Conservation (phyloP, 495 filamentous ascomycete genomes). For the Aspergillus diversus region DNA sequence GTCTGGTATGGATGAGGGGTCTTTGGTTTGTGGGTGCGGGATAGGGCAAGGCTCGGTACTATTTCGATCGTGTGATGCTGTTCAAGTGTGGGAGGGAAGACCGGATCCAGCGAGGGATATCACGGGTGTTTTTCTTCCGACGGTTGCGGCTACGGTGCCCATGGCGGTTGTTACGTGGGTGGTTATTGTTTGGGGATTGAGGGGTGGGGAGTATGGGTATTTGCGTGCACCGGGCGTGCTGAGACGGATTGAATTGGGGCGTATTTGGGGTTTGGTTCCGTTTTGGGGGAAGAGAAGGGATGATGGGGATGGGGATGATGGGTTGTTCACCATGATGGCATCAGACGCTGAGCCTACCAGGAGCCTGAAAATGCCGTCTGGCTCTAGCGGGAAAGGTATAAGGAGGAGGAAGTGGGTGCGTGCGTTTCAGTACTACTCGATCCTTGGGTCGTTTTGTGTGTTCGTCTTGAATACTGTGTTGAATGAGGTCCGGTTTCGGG, state of each 20-base stretch:
- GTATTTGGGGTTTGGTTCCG: not conserved
- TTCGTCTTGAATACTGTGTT: not conserved
- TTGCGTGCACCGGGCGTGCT: not conserved
- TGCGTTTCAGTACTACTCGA: not conserved
- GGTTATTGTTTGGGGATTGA: not conserved
- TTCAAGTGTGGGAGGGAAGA: not conserved
- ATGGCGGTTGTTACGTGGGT: not conserved
- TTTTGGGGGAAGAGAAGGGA: too few relatives aligned
- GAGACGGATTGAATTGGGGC: not conserved
- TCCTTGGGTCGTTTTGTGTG: not conserved
- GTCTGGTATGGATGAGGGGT: not conserved
- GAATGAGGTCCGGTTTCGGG: conserved; percentile 7
- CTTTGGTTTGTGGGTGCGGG: not conserved
- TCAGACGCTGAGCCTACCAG: too few relatives aligned
- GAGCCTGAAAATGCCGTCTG: too few relatives aligned
- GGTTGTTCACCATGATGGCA: too few relatives aligned
- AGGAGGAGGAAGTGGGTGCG: too few relatives aligned
- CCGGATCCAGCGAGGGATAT: not conserved
- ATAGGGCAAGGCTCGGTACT: not conserved
- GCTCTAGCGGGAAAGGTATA: too few relatives aligned
- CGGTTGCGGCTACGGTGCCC: not conserved
- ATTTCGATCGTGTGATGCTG: not conserved
- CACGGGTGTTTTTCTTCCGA: conserved; percentile 4
- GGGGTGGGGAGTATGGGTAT: not conserved
- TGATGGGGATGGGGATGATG: too few relatives aligned